These are phyloP conservation scores for Trichoderma semiorbis DNA, from an alignment of 2,329 filamentous ascomycete species.

Conservation along the genomic window DNA sequence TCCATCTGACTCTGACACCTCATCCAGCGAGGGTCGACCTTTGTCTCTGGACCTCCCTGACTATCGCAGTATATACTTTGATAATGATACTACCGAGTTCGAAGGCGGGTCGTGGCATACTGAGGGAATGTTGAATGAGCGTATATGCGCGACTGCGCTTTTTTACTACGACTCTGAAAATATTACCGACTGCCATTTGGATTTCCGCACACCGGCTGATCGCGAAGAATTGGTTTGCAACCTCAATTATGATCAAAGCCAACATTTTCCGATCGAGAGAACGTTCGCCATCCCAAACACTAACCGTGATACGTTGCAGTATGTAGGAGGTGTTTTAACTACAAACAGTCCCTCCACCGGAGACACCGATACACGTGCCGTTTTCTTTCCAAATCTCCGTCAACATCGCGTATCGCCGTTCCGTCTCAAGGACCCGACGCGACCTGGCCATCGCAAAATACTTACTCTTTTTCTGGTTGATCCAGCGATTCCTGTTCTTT, in stretches of 20 bases:
- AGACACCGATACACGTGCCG: constrained; percentile 41
- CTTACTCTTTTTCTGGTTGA: constrained; percentile 60
- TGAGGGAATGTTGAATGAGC: constrained; percentile 50
- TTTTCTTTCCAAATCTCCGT: constrained; percentile 54
- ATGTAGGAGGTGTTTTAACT: constrained; percentile 47
- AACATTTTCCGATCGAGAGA: constrained; percentile 33
- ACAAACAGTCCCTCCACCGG: constrained; percentile 41
- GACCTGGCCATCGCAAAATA: constrained; percentile 56
- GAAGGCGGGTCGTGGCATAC: constrained; percentile 46
- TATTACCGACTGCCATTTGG: constrained; percentile 49
- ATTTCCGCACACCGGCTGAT: constrained; percentile 45
- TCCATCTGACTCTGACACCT: not conserved
- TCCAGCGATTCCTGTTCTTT: constrained; percentile 44
- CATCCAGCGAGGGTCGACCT: not conserved
- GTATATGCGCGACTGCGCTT: constrained; percentile 59
- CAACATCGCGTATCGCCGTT: constrained; percentile 55
- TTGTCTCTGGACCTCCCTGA: not conserved
- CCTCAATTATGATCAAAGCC: constrained; percentile 31
- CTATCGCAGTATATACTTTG: not conserved
- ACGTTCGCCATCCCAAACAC: constrained; percentile 34
- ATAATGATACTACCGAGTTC: constrained; percentile 33
- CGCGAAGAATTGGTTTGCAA: constrained; percentile 26
- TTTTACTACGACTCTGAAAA: constrained; percentile 62
- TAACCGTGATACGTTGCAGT: constrained; percentile 26
- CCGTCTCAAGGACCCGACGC: constrained; percentile 46